Conservation (phyloP, 768 basidiomycete species). For the Termitomyces sp. region DNA sequence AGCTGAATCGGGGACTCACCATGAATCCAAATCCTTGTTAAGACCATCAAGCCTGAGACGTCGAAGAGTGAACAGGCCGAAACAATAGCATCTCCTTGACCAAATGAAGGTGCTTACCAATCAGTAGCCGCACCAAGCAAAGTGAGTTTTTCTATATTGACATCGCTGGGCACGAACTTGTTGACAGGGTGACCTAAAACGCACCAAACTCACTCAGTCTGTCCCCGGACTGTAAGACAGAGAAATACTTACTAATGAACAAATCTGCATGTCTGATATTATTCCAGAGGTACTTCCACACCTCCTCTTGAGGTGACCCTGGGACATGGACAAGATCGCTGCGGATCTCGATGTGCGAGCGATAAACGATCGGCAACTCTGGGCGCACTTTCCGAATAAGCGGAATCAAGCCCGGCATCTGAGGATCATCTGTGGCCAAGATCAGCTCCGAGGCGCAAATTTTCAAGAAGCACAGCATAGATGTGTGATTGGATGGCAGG, state of each 20-base stretch:
- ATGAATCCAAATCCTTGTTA: constrained; percentile 80
- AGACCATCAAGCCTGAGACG: constrained; percentile 77
- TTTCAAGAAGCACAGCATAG: not conserved
- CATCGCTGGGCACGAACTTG: constrained; percentile 89
- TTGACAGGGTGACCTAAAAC: constrained; percentile 75
- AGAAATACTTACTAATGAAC: constrained; percentile 65
- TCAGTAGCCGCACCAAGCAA: constrained; percentile 83
- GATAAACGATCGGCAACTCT: constrained; percentile 84
- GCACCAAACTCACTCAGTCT: not conserved
- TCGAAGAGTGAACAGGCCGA: not conserved
- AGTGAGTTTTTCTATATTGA: constrained; percentile 63
- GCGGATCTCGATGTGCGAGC: constrained; percentile 93
- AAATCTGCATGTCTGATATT: constrained; percentile 87
- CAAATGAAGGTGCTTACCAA: constrained; percentile 44
- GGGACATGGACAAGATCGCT: constrained; percentile 80
- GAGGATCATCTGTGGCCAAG: constrained; percentile 63
- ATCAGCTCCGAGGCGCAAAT: not conserved
- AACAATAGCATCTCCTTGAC: not conserved
- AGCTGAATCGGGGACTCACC: constrained; percentile 24
- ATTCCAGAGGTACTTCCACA: constrained; percentile 94
- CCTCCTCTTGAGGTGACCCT: constrained; percentile 83
- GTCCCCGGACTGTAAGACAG: not conserved
- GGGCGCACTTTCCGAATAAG: constrained; percentile 83
- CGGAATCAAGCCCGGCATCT: constrained; percentile 93
- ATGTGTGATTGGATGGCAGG: not conserved